Percentiles rank a stretch among this genome's conserved stretches.
Evolutionary conservation across 768 basidiomycete species (phyloP).

Genomic region (Calvatia gigantea): DNA sequence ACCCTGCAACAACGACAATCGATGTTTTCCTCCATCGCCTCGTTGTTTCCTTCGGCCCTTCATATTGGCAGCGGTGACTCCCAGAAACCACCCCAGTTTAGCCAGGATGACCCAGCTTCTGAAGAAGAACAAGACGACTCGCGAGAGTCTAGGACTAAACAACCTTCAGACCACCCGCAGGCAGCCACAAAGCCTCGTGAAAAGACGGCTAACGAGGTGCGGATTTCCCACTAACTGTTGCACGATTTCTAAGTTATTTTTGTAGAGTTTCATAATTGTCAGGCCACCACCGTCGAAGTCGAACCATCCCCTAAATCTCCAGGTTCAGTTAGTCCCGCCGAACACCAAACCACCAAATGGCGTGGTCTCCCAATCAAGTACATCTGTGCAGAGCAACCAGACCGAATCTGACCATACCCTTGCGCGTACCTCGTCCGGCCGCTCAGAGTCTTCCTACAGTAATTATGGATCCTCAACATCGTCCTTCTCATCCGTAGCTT

Average conservation of each 20-base stretch:
- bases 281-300: slow-evolving; percentile 82
- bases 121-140: slow-evolving; percentile 31
- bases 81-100: slow-evolving; percentile 22
- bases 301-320: slow-evolving; percentile 87
- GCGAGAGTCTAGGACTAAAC: slow-evolving; percentile 3
- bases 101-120: slow-evolving; percentile 18
- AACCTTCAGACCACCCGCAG: slow-evolving; percentile 12
- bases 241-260: neutral
- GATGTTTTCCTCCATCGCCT: slow-evolving; percentile 53
- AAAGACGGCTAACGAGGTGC: slow-evolving; percentile 28
- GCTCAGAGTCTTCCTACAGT: slow-evolving; percentile 40
- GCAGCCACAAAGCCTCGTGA: slow-evolving; percentile 12
- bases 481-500: slow-evolving; percentile 34
- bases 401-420: slow-evolving; percentile 23
- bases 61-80: slow-evolving; percentile 25
- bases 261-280: slow-evolving; percentile 87
- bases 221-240: neutral
- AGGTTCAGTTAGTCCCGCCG: slow-evolving; percentile 87
- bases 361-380: slow-evolving; percentile 23
- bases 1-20: slow-evolving; percentile 7
- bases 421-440: slow-evolving; percentile 53
- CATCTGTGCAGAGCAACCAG: slow-evolving; percentile 10
- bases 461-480: slow-evolving; percentile 36
- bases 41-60: slow-evolving; percentile 47
- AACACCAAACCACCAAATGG: slow-evolving; percentile 41